Percentiles rank a stretch among this genome's conserved stretches.
These are phyloP conservation scores for Stentor roeselii DNA, from an alignment of 73 alveolate genomes.

Conservation along the genomic window DNA sequence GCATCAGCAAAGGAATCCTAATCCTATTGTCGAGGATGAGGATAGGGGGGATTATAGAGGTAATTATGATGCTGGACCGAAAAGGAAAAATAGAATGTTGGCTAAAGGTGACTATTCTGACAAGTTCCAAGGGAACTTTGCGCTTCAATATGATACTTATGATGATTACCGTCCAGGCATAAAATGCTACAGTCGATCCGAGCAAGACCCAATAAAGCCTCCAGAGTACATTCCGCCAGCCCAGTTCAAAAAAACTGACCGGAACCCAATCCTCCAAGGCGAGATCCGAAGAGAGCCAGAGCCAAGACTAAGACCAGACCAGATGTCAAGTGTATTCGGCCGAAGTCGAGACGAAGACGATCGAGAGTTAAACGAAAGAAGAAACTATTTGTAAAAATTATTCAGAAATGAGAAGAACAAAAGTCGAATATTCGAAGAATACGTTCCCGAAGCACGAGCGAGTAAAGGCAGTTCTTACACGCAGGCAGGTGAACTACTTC, in stretches of 20 bases:
- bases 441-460: not conserved
- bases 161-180: not conserved
- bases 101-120: not conserved
- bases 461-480: not conserved
- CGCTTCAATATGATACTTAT: not conserved
- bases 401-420: not conserved
- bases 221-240: not conserved
- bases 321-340: not conserved
- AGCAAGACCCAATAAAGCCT: not conserved
- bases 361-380: not conserved
- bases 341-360: not conserved
- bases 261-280: slow-evolving; percentile 11
- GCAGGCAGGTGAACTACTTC: not conserved
- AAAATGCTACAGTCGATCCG: not conserved
- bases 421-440: not conserved
- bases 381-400: not conserved
- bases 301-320: not conserved
- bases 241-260: not conserved
- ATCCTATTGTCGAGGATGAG: not conserved
- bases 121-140: slow-evolving; percentile 2
- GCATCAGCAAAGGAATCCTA: not conserved
- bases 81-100: not conserved
- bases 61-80: not conserved
- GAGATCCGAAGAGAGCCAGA: not conserved
- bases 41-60: not conserved